Conservation (phyloP, 805 yeast species). For the Monosporozyma servazzii region DNA sequence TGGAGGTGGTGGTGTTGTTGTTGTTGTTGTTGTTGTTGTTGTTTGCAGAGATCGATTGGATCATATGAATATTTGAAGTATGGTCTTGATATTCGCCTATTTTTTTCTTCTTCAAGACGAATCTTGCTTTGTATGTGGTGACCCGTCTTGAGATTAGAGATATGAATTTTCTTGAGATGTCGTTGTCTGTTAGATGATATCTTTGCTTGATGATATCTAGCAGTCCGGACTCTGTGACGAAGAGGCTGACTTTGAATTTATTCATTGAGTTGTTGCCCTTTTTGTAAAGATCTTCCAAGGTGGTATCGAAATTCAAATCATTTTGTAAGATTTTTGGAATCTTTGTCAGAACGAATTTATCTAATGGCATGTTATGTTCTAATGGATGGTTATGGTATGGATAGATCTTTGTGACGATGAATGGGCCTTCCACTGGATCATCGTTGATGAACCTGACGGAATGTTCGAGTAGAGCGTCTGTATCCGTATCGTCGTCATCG, state of each 20-base stretch:
- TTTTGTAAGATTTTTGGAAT: conserved; percentile 27
- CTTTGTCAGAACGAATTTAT: conserved; percentile 27
- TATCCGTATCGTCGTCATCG: background rate
- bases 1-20: conserved; percentile 2
- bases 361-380: conserved; percentile 24
- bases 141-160: conserved; percentile 28
- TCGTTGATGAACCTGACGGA: background rate
- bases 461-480: background rate
- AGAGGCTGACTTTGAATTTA: conserved; percentile 27
- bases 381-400: conserved; percentile 30
- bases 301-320: conserved; percentile 28
- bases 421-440: conserved; percentile 22
- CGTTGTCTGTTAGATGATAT: conserved; percentile 25
- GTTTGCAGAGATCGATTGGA: background rate
- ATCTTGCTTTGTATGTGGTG: conserved; percentile 30
- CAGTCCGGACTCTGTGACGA: conserved; percentile 28
- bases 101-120: conserved; percentile 28
- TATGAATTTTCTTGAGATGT: conserved; percentile 24
- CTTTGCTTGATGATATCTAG: conserved; percentile 24
- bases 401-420: conserved; percentile 28
- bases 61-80: background rate
- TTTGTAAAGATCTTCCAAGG: conserved; percentile 25
- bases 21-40: background rate
- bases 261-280: conserved; percentile 25
- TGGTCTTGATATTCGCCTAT: conserved; percentile 22